A percentile compares a stretch with the other conserved stretches of the same genome.
phyloP scores from a whole-genome alignment of 352 stramenopile species.

The Pythium phragmitis region DNA sequence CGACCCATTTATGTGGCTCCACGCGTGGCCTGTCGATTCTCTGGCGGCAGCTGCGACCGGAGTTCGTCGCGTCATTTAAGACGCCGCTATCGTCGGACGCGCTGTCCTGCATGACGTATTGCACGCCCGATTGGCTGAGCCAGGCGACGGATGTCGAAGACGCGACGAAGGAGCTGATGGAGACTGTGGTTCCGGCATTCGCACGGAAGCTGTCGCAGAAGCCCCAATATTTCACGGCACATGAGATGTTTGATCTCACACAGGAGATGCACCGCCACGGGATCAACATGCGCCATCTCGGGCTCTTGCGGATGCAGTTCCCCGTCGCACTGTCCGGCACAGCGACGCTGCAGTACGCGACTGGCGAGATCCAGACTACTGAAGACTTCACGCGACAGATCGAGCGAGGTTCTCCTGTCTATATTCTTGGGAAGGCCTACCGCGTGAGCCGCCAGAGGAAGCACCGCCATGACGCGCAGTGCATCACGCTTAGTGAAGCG shows the following conservation, averaged over 20 bases:
- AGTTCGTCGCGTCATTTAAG: slow-evolving; percentile 61
- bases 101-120: slow-evolving; percentile 81
- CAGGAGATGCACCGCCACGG: slow-evolving; percentile 87
- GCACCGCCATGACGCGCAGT: slow-evolving; percentile 55
- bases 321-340: slow-evolving; percentile 71
- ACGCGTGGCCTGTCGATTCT: slow-evolving; percentile 89
- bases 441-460: slow-evolving; percentile 41
- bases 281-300: slow-evolving; percentile 90
- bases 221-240: slow-evolving; percentile 45
- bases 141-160: slow-evolving; percentile 67
- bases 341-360: slow-evolving; percentile 82
- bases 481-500: slow-evolving; percentile 55
- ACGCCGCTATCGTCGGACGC: slow-evolving; percentile 81
- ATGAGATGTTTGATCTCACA: slow-evolving; percentile 50
- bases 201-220: slow-evolving; percentile 76
- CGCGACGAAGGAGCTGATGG: slow-evolving; percentile 71
- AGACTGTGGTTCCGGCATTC: slow-evolving; percentile 76
- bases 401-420: slow-evolving; percentile 58
- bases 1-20: slow-evolving; percentile 68
- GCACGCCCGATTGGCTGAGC: slow-evolving; percentile 83
- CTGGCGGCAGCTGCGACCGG: slow-evolving; percentile 89
- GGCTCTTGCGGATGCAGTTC: slow-evolving; percentile 78
- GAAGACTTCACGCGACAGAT: slow-evolving; percentile 85
- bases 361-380: slow-evolving; percentile 67
- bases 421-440: slow-evolving; percentile 53